Evolutionary conservation across 2,329 filamentous ascomycete genomes (phyloP).

Genomic region (Cladobotryum mycophilum): DNA sequence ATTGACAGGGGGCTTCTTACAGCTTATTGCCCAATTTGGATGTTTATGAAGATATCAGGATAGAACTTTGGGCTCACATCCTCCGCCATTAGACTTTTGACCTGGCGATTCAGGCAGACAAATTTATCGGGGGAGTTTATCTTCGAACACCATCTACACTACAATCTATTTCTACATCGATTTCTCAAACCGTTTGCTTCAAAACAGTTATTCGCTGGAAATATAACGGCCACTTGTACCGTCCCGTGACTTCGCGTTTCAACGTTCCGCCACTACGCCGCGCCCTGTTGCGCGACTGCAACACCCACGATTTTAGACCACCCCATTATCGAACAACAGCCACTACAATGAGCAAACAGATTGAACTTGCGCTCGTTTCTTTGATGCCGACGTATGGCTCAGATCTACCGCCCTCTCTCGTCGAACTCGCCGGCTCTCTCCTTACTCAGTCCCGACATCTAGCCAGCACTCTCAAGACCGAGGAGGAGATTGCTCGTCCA

Average conservation of each 20-base stretch:
- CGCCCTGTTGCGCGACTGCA: too few species aligned
- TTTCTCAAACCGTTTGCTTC: too few species aligned
- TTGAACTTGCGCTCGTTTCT: conserved; percentile 67
- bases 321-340: background rate
- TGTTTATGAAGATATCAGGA: too few species aligned
- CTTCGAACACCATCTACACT: too few species aligned
- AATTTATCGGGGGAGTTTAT: too few species aligned
- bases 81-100: too few species aligned
- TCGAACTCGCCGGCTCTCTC: conserved; percentile 65
- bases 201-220: too few species aligned
- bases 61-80: too few species aligned
- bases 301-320: background rate
- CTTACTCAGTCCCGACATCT: conserved; percentile 74
- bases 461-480: conserved; percentile 70
- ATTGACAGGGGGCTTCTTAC: too few species aligned
- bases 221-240: background rate
- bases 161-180: too few species aligned
- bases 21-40: too few species aligned
- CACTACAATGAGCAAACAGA: conserved; percentile 60
- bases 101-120: too few species aligned
- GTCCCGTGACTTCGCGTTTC: background rate
- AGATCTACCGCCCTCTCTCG: conserved; percentile 60
- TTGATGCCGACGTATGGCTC: conserved; percentile 67
- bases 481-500: conserved; percentile 79
- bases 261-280: background rate